Evolutionary conservation across 2,329 filamentous ascomycete genomes (phyloP).

Genomic region (Alternaria ventricosa): DNA sequence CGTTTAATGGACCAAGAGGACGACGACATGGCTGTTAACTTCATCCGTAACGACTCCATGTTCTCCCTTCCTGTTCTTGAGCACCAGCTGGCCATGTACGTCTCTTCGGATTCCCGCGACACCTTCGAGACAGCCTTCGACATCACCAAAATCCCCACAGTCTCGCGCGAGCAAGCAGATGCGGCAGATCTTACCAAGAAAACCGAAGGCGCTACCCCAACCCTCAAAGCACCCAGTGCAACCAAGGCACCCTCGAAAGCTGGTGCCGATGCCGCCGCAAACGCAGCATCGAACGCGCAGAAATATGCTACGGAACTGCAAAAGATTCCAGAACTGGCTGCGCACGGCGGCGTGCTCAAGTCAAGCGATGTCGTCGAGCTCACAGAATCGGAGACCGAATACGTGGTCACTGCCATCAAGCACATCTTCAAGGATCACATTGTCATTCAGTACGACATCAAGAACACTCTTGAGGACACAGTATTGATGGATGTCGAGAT

Average conservation of each 20-base stretch:
- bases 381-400: conserved; percentile 96
- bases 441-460: conserved; percentile 95
- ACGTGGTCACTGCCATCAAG: conserved; percentile 91
- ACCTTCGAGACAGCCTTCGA: conserved; percentile 89
- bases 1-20: conserved; percentile 85
- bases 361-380: conserved; percentile 86
- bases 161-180: conserved; percentile 93
- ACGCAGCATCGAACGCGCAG: conserved; percentile 80
- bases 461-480: conserved; percentile 93
- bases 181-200: conserved; percentile 98
- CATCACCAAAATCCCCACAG: conserved; percentile 86
- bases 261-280: conserved; percentile 76
- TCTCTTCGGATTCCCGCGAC: conserved; percentile 87
- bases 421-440: conserved; percentile 98
- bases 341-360: conserved; percentile 90
- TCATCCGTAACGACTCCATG: conserved; percentile 97
- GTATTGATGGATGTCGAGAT: conserved; percentile 58
- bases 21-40: conserved; percentile 83
- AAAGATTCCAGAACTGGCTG: conserved; percentile 87
- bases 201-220: conserved; percentile 88
- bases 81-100: conserved; percentile 96
- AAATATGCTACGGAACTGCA: conserved; percentile 88
- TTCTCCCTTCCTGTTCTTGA: conserved; percentile 94
- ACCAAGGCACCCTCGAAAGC: conserved; percentile 74
- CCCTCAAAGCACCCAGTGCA: conserved; percentile 88